Evolutionary conservation across 306 rosid species (phyloP).

Genomic region (Arachis stenosperma): DNA sequence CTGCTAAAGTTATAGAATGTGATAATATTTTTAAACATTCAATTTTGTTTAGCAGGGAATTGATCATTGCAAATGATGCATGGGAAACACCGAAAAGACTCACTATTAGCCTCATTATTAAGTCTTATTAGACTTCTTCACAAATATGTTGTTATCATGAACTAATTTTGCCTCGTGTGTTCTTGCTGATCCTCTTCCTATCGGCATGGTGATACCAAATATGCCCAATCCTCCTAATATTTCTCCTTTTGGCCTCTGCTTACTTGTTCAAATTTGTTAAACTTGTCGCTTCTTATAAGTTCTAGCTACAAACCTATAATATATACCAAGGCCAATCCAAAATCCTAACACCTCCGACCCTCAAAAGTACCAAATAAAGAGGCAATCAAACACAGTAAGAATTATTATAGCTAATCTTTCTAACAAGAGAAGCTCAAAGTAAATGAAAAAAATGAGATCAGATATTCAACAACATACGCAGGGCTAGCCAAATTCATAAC

Average conservation of each 20-base stretch:
- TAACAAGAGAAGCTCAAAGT: constrained; percentile 31
- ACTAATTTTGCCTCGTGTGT: too few relatives aligned
- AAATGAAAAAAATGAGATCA: constrained; percentile 27
- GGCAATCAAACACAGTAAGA: too few relatives aligned
- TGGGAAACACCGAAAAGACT: too few relatives aligned
- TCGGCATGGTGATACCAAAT: background rate
- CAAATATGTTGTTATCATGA: too few relatives aligned
- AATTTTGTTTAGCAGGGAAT: too few relatives aligned
- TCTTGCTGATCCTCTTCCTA: too few relatives aligned
- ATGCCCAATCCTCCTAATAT: background rate
- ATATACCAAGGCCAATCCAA: constrained; percentile 5
- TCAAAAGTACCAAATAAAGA: too few relatives aligned
- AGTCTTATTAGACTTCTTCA: too few relatives aligned
- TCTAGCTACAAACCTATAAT: background rate
- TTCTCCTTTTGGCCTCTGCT: constrained; percentile 7
- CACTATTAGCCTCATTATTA: too few relatives aligned
- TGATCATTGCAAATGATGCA: too few relatives aligned
- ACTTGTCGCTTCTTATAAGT: background rate
- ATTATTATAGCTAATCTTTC: constrained; percentile 1
- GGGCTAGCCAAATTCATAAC: constrained; percentile 87
- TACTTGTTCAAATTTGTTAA: constrained; percentile 9
- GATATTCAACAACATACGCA: constrained; percentile 62
- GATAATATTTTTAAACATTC: too few relatives aligned
- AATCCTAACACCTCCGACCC: background rate
- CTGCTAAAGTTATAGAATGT: too few relatives aligned